phyloP scores from a whole-genome alignment of 2,329 filamentous ascomycete species.

The Beauveria brongniartii region DNA sequence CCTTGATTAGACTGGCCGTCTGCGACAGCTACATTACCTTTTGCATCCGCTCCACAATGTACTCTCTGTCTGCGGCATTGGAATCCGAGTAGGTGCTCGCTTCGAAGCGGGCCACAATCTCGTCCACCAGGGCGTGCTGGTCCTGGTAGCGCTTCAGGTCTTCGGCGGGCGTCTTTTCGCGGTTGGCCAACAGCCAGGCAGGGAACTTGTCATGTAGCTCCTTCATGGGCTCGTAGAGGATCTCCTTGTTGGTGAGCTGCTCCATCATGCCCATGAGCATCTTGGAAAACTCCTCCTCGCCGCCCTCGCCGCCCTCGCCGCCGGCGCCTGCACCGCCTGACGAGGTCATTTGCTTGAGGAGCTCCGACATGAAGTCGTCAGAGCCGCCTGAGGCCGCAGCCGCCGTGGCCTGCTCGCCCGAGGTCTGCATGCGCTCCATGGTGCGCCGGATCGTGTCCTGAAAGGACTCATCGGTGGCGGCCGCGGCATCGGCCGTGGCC shows the following conservation, averaged over 20 bases:
- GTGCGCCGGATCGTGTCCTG: conserved; percentile 88
- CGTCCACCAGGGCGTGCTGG: conserved; percentile 69
- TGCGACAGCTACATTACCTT: conserved; percentile 53
- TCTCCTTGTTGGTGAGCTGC: conserved; percentile 96
- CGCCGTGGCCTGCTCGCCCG: conserved; percentile 75
- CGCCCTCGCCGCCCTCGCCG: conserved; percentile 52
- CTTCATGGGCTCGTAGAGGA: conserved; percentile 97
- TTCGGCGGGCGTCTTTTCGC: conserved; percentile 53
- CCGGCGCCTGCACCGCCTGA: conserved; percentile 49
- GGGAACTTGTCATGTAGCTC: conserved; percentile 91
- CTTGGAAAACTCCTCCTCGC: conserved; percentile 83
- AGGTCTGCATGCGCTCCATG: conserved; percentile 92
- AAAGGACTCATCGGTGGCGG: conserved; percentile 59
- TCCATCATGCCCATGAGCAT: conserved; percentile 99
- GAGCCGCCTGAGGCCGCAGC: conserved; percentile 59
- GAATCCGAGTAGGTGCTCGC: conserved; percentile 72
- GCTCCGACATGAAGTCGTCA: conserved; percentile 81
- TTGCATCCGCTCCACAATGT: conserved; percentile 96
- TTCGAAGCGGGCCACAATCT: conserved; percentile 89
- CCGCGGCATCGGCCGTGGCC: conserved; percentile 25
- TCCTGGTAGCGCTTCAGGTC: conserved; percentile 74
- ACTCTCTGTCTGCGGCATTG: conserved; percentile 74
- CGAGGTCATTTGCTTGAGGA: conserved; percentile 71
- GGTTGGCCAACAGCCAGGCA: conserved; percentile 76
- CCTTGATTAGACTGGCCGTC: too few species aligned